Conservation (phyloP, 2,329 filamentous ascomycete genomes). For the Monosporascus sp. region DNA sequence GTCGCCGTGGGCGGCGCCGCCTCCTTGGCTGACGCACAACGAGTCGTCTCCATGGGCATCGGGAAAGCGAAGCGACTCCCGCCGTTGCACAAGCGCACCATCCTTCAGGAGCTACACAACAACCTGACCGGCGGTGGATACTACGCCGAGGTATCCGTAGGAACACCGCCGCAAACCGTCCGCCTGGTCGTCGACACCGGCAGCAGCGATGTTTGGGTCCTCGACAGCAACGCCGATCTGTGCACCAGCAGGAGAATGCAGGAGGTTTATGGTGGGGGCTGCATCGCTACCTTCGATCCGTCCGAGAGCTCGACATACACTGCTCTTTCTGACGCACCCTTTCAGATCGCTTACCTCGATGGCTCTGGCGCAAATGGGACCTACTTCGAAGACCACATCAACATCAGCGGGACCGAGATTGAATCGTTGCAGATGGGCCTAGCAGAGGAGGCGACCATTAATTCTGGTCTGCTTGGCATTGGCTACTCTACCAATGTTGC, state of each 20-base stretch:
- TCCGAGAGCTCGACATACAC: conserved; percentile 43
- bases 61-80: conserved; percentile 8
- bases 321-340: conserved; percentile 36
- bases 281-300: conserved; percentile 39
- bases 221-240: conserved; percentile 32
- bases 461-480: conserved; percentile 54
- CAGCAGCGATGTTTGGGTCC: conserved; percentile 58
- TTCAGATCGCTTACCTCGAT: conserved; percentile 59
- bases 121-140: conserved; percentile 51
- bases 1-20: neutral
- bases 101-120: conserved; percentile 40
- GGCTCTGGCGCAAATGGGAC: conserved; percentile 47
- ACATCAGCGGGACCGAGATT: conserved; percentile 44
- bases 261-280: conserved; percentile 27
- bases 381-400: conserved; percentile 53
- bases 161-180: conserved; percentile 52
- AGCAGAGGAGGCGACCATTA: conserved; percentile 41
- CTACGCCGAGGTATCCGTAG: conserved; percentile 52
- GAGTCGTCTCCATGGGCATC: conserved; percentile 22
- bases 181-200: conserved; percentile 57
- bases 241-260: conserved; percentile 34
- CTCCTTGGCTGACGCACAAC: conserved; percentile 9
- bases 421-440: conserved; percentile 51
- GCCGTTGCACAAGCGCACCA: conserved; percentile 21
- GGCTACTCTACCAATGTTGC: conserved; percentile 50